These are phyloP conservation scores for Durusdinium trenchii DNA, from an alignment of 73 alveolate genomes.

Conservation along the genomic window DNA sequence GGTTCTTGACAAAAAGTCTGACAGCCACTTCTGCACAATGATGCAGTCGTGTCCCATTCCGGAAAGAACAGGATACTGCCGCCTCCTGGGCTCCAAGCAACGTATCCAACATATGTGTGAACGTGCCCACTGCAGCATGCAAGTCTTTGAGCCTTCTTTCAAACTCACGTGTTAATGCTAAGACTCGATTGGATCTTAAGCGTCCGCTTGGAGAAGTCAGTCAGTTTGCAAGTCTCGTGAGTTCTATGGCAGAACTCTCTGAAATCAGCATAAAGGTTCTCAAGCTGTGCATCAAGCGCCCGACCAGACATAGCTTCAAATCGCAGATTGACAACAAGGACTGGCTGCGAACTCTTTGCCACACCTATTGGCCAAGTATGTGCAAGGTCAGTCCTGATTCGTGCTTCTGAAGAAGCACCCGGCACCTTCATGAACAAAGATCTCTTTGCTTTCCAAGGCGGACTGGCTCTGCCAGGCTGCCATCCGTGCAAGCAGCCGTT, in stretches of 20 bases:
- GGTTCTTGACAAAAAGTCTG: background rate
- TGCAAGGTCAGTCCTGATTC: background rate
- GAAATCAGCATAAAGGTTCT: background rate
- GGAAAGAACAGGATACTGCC: background rate
- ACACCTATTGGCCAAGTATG: constrained; percentile 37
- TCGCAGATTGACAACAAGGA: background rate
- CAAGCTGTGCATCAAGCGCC: background rate
- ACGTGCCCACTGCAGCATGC: background rate
- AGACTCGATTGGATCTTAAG: background rate
- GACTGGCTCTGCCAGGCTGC: background rate
- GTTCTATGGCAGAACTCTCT: background rate
- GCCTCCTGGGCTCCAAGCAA: background rate
- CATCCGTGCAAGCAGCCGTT: background rate
- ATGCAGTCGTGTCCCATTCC: constrained; percentile 47
- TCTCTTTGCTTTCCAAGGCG: background rate
- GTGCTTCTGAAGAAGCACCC: background rate
- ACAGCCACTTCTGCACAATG: constrained; percentile 16
- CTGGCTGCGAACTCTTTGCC: background rate
- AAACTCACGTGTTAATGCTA: background rate
- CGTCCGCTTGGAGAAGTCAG: background rate
- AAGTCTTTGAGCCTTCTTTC: background rate
- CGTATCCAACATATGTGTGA: background rate
- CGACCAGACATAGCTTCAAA: background rate
- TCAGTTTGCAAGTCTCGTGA: background rate
- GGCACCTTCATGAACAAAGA: background rate